Conservation (phyloP, 192 early-diverging fungal genomes). For the Coemansia sp. region DNA sequence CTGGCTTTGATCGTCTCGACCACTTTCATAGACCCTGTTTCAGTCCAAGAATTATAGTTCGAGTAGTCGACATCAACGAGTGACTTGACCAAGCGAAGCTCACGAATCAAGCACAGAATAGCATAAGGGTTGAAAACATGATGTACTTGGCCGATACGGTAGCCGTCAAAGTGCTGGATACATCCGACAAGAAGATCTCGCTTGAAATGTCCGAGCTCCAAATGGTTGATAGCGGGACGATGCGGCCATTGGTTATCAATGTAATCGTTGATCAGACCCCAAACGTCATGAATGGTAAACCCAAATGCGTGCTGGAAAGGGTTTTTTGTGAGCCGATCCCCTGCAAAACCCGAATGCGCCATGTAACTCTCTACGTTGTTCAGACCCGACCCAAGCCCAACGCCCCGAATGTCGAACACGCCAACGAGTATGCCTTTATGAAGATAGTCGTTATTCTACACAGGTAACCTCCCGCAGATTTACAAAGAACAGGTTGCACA, state of each 20-base stretch:
- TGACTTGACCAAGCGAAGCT: neutral
- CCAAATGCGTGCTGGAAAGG: conserved; percentile 14
- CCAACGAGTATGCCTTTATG: conserved; percentile 3
- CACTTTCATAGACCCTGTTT: neutral
- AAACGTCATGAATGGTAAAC: neutral
- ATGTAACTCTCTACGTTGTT: conserved; percentile 4
- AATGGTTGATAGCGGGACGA: neutral
- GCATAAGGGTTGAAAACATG: neutral
- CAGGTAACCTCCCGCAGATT: neutral
- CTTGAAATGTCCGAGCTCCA: neutral
- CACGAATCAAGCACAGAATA: neutral
- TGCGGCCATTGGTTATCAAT: neutral
- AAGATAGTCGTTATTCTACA: conserved; percentile 7
- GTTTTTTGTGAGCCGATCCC: neutral
- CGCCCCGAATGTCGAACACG: neutral
- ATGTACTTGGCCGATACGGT: neutral
- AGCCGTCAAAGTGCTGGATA: conserved; percentile 5
- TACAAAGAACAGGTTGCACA: neutral
- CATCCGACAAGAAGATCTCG: neutral
- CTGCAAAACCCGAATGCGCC: neutral
- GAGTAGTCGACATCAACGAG: neutral
- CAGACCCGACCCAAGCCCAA: conserved; percentile 8
- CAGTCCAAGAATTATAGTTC: neutral
- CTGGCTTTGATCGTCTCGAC: neutral
- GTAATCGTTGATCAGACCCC: neutral